Base-by-base conservation (phyloP, 768 basidiomycete species). In the Chalciporus chontae region DNA sequence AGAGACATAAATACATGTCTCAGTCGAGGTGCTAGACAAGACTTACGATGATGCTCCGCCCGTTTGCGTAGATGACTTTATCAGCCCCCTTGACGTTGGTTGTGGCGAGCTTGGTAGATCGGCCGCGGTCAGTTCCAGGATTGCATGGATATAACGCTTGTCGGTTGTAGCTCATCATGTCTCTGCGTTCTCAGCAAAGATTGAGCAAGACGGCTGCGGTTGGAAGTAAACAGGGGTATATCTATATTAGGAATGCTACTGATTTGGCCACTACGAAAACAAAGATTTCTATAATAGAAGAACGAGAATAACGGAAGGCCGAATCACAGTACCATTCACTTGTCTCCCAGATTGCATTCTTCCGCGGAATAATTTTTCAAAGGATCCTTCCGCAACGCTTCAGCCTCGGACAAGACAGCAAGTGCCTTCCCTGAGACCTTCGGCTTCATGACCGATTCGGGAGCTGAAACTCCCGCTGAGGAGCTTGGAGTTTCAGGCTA, bases 51-150 rank as follows among this genome's bases (percentile, higher is more conserved):
- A 96, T 83, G 9, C 81, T 80, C 69, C 85, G 83, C 34, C 91
- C 91, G 61, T 88, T 92, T 3, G 86, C 77, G 57, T 97, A 96
- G 14, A 90, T 78, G 53, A 96, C 72, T 75, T 89, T 94, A 68
- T 79, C 87, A 14, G 61, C 60, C 18, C 62, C 62, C 41, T 60
- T 65, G 48, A 64, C 44, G 70, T 84, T 89, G 69, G 68, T 78
- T 47, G 78, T 77, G 52, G 81, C 80, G 38, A 94, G 78, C 69
- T 88, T 92, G 17, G 85, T 87, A 5, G 84, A 76, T 47, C 71
- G 69, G 17, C 89, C 86, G 34, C 91, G 75, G 31, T 77, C 70
- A 7, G 89, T 87, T 23, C 65, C 68, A 3, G 89, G 89, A 58
- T 83, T 87, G 58, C 81, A 77, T n/a, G 88, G 78, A 60, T 80